Percentiles rank a stretch among this genome's conserved stretches.
These are phyloP conservation scores for Geosmithia morbida DNA, from an alignment of 2,329 filamentous ascomycete genomes.

Conservation along the genomic window DNA sequence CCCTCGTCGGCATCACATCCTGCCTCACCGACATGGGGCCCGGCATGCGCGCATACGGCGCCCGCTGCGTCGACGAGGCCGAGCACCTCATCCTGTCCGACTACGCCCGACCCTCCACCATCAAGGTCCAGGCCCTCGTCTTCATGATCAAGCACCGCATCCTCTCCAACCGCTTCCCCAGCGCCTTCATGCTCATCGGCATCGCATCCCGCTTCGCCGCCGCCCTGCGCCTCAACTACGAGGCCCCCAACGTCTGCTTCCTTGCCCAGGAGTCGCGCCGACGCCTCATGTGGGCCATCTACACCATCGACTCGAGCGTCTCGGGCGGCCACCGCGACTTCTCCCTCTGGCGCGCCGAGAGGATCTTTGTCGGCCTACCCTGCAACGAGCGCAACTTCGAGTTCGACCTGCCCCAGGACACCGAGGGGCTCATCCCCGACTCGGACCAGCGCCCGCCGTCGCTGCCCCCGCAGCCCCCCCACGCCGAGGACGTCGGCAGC, in stretches of 20 bases:
- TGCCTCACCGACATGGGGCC: slow-evolving; percentile 39
- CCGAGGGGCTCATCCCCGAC: slow-evolving; percentile 33
- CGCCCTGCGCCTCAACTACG: slow-evolving; percentile 27
- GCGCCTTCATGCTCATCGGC: slow-evolving; percentile 28
- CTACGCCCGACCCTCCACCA: slow-evolving; percentile 39
- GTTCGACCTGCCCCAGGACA: slow-evolving; percentile 40
- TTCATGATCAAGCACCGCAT: slow-evolving; percentile 29
- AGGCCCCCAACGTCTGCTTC: slow-evolving; percentile 22
- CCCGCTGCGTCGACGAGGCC: slow-evolving; percentile 38
- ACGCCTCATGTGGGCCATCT: slow-evolving; percentile 28
- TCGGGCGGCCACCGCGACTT: slow-evolving; percentile 28
- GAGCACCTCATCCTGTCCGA: slow-evolving; percentile 36
- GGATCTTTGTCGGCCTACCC: slow-evolving; percentile 24
- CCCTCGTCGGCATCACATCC: slow-evolving; percentile 40
- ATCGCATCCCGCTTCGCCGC: slow-evolving; percentile 26
- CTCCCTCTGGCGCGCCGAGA: slow-evolving; percentile 25
- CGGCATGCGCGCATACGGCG: slow-evolving; percentile 35
- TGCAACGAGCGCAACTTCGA: slow-evolving; percentile 33
- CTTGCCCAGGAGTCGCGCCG: slow-evolving; percentile 26
- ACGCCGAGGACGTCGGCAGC: slow-evolving; percentile 37
- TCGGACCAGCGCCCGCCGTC: slow-evolving; percentile 10
- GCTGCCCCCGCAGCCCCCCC: slow-evolving; percentile 17
- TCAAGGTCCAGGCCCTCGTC: slow-evolving; percentile 35
- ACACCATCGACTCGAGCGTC: slow-evolving; percentile 25
- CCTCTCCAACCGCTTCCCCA: slow-evolving; percentile 25